These are phyloP conservation scores for Aspergillus oerlinghausenensis DNA, from an alignment of 2,329 filamentous ascomycete species.

Conservation along the genomic window DNA sequence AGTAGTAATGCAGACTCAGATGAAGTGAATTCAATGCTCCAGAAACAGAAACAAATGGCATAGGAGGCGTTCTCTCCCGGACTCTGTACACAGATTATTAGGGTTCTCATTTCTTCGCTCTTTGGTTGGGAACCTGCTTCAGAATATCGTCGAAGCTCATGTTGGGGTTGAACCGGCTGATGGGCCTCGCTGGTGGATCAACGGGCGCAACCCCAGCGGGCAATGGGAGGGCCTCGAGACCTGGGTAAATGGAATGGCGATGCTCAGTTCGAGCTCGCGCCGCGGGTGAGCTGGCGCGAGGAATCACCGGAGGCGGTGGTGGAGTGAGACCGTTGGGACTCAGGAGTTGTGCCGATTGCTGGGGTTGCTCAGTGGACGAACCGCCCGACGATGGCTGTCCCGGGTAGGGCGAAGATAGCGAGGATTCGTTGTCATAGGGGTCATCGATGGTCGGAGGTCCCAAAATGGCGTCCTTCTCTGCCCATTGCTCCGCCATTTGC, in stretches of 20 bases:
- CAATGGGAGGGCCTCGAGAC: constrained; percentile 42
- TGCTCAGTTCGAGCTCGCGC: constrained; percentile 30
- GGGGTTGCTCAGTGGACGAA: constrained; percentile 31
- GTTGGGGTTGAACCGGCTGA: constrained; percentile 42
- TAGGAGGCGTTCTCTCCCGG: background rate
- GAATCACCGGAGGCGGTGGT: constrained; percentile 31
- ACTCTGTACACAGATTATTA: constrained; percentile 7
- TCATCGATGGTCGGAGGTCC: constrained; percentile 31
- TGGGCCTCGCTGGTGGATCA: constrained; percentile 36
- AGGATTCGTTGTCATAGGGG: constrained; percentile 34
- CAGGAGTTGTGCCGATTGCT: constrained; percentile 29
- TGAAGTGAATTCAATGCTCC: background rate
- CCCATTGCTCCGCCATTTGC: constrained; percentile 60
- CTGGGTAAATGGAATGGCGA: constrained; percentile 41
- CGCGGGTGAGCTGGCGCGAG: constrained; percentile 31
- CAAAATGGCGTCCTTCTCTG: constrained; percentile 36
- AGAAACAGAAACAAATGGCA: constrained; percentile 9
- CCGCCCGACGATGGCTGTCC: constrained; percentile 35
- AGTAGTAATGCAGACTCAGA: background rate
- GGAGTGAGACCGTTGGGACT: constrained; percentile 29
- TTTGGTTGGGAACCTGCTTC: constrained; percentile 35
- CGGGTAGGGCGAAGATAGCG: constrained; percentile 35
- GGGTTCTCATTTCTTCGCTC: constrained; percentile 31
- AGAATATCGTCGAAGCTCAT: constrained; percentile 49
- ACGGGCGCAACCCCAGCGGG: constrained; percentile 40